Base-by-base conservation (phyloP, 345 rosid species). In the Hirschfeldia incana region DNA sequence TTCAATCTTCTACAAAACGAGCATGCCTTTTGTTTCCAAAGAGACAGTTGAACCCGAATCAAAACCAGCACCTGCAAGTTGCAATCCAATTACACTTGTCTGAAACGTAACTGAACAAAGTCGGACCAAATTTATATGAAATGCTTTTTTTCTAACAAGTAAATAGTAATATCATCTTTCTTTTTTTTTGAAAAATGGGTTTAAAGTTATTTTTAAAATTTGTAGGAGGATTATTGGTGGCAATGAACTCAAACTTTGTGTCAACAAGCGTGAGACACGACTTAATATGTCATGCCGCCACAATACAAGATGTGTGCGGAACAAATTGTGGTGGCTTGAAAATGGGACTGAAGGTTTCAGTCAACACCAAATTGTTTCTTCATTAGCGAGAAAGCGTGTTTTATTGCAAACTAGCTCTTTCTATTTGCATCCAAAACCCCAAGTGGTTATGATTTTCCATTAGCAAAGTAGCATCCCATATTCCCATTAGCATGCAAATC, bases 1-100 rank as follows among this genome's bases (percentile, higher is more conserved):
- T 44, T 72, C 77, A 78, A 59, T 72, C 73, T 78, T 66, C 73
- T 7, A 78, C 77, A 57, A 51, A 62, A 70, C 33, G 65, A 69
- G 64, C 69, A 33, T 77, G 17, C 32, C 9, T 32, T 42, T 8
- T 32, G 32, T 46, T 32, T 51, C 21, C 37, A 70, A 34, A 37
- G 6, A 36, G 44, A 39, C 49, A 10, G 16, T 29, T 16, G 58
- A 34, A 70, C 71, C 28, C 3, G 55, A 76, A 76, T 34, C 29
- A 26, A 4, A 53, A 68, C 21, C 66, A 34, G 13, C 34, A 29
- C 11, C 5, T 44, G 53, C 69, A 51, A 51, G 75, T 70, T 62
- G 42, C 49, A 42, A 42, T 13, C 49, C 49, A 70, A 65, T 64
- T 70, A 62, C 75, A 46, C 21, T 36, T 63, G 21, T 63, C 33